Percentiles rank a stretch among this genome's conserved stretches.
These are phyloP conservation scores for Acacia melanoxylon DNA, from an alignment of 306 rosid species.

Conservation along the genomic window DNA sequence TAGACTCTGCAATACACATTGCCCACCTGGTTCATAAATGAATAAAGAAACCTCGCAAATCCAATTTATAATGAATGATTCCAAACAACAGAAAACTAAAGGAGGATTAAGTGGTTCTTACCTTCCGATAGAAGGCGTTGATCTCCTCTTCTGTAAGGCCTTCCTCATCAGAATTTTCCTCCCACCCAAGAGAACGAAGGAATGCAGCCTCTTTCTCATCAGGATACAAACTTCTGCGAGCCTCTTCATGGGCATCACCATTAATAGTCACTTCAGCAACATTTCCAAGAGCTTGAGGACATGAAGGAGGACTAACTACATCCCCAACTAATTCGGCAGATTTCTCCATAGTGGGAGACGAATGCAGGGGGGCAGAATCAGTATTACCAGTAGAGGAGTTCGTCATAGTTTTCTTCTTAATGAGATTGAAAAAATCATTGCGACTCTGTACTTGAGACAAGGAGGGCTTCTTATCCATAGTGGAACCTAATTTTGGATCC, in stretches of 20 bases:
- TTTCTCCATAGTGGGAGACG: constrained; percentile 59
- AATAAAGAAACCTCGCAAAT: constrained; percentile 10
- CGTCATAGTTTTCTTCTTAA: constrained; percentile 70
- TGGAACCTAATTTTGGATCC: constrained; percentile 72
- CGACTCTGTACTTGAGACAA: constrained; percentile 88
- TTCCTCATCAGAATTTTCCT: constrained; percentile 80
- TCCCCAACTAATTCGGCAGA: constrained; percentile 60
- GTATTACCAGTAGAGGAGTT: constrained; percentile 55
- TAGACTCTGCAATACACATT: background rate
- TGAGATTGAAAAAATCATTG: constrained; percentile 85
- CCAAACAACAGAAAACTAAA: constrained; percentile 18
- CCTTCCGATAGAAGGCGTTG: constrained; percentile 75
- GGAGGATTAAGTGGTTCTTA: constrained; percentile 34
- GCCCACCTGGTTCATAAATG: background rate
- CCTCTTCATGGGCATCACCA: constrained; percentile 61
- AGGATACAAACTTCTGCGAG: constrained; percentile 48
- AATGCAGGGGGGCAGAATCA: constrained; percentile 48
- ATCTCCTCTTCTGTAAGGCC: constrained; percentile 98
- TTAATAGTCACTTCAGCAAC: constrained; percentile 58
- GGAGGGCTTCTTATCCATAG: constrained; percentile 80
- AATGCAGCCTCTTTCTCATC: constrained; percentile 96
- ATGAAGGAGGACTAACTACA: constrained; percentile 44
- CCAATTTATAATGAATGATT: constrained; percentile 11
- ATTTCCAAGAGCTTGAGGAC: constrained; percentile 54
- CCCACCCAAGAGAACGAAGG: constrained; percentile 99